A percentile compares a stretch with the other conserved stretches of the same genome.
Conservation (phyloP, 495 filamentous ascomycete species). For the Neurospora sp. region DNA sequence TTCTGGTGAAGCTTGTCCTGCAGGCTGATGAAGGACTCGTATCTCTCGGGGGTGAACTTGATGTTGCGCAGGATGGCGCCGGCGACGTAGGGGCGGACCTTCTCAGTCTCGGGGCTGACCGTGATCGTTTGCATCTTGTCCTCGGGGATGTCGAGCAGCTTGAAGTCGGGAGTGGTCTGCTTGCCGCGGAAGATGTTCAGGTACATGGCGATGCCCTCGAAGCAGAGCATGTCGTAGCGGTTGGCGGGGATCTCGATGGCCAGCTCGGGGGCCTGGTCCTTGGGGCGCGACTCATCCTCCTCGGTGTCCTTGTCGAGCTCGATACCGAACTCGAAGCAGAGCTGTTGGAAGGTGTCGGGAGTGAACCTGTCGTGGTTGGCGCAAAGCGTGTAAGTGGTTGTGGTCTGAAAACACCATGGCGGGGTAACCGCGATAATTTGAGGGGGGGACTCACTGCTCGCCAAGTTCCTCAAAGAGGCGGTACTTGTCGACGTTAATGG, state of each 20-base stretch:
- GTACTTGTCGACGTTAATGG: conserved; percentile 89
- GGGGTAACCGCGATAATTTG: conserved; percentile 7
- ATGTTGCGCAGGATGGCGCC: conserved; percentile 80
- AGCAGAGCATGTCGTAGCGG: conserved; percentile 97
- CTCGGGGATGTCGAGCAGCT: conserved; percentile 55
- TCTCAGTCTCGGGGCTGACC: conserved; percentile 66
- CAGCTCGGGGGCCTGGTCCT: conserved; percentile 81
- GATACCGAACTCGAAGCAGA: conserved; percentile 98
- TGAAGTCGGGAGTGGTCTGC: conserved; percentile 64
- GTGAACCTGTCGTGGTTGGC: conserved; percentile 54
- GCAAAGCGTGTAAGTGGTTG: conserved; percentile 1
- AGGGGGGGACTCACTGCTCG: conserved; percentile 52
- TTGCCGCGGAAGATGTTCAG: conserved; percentile 87
- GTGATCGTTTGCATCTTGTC: conserved; percentile 70
- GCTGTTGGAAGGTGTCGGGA: conserved; percentile 85
- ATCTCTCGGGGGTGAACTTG: conserved; percentile 80
- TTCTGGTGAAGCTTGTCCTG: conserved; percentile 99
- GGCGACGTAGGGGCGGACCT: conserved; percentile 76
- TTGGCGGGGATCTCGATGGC: conserved; percentile 99
- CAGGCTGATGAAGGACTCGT: conserved; percentile 94
- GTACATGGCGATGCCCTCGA: conserved; percentile 93
- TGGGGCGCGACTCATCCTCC: conserved; percentile 48
- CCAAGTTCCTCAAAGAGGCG: conserved; percentile 88
- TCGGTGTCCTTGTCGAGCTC: conserved; percentile 96
- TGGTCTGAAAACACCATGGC: conserved; percentile 7